Base-by-base conservation (phyloP, 106 monocot genomes). In the Platanthera guangdongensis region DNA sequence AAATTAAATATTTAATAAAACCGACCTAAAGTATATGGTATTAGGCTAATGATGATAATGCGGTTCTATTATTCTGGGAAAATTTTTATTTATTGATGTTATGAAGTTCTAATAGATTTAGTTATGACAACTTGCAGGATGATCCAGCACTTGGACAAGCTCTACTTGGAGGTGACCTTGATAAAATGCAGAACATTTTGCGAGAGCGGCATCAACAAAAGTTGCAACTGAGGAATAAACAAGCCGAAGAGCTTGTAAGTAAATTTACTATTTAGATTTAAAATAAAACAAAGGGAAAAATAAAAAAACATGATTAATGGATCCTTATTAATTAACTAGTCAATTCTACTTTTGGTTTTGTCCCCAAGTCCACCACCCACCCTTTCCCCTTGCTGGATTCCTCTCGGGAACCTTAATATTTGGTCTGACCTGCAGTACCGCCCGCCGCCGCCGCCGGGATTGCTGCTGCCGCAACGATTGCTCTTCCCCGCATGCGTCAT, bases 171-270 rank as follows among this genome's bases (percentile, higher is more conserved):
- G 89, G 89, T 76, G 80, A 90, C 79, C 63, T 89, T 19, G 86
- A 93, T 85, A 81, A 9, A 50, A 73, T 97, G 52, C 96, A 97
- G 63, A 91, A 86, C 72, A 71, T 91, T 28, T 74, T 97, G 74
- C 81, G 93, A 57, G 84, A 83, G 54, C 89, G 89, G 71, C 90
- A 93, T 81, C 85, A 85, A 64, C 89, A 89, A 77, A 93, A 83
- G 76, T 52, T 84, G 25, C 85, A 87, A 84, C 53, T 91, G 73
- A 79, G 55, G 22, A 90, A 86, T 75, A 87, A 94, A 78, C 93
- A 97, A 77, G 87, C 91, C 8, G 96, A 97, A 78, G 93, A 97
- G 73, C 86, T 94, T 78, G 96, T 97, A 79, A 87, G 90, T 9
- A 59, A 19, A 48, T 81, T 79, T 51, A 22, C 9, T 51, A 25